Evolutionary conservation across 2,329 filamentous ascomycete genomes (phyloP).

Genomic region (Metarhizium humberi): DNA sequence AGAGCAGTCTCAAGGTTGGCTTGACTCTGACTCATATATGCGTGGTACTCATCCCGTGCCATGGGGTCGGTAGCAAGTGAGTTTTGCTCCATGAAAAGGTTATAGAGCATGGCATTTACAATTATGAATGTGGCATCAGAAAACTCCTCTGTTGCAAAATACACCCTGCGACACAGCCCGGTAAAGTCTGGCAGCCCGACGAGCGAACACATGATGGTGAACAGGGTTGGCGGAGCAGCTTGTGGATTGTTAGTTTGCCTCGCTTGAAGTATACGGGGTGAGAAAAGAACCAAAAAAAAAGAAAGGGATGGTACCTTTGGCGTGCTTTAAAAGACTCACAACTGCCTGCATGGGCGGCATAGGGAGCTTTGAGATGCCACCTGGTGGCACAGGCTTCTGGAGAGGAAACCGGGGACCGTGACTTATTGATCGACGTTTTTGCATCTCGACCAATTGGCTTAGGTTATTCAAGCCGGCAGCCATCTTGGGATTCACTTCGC

Average conservation of each 20-base stretch:
- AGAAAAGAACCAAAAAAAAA: background rate
- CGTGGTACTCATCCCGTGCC: slow-evolving; percentile 25
- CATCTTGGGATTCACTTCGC: slow-evolving; percentile 39
- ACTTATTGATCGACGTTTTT: slow-evolving; percentile 30
- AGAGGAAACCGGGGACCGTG: slow-evolving; percentile 36
- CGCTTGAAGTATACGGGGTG: background rate
- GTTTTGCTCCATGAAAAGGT: slow-evolving; percentile 38
- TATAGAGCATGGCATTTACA: slow-evolving; percentile 39
- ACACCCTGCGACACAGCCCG: slow-evolving; percentile 38
- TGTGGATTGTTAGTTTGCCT: slow-evolving; percentile 3
- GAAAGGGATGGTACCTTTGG: slow-evolving; percentile 27
- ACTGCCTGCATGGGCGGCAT: slow-evolving; percentile 45
- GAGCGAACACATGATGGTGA: slow-evolving; percentile 40
- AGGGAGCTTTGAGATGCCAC: slow-evolving; percentile 39
- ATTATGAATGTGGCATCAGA: slow-evolving; percentile 41
- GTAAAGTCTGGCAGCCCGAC: slow-evolving; percentile 40
- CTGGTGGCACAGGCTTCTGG: slow-evolving; percentile 34
- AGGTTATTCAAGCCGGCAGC: slow-evolving; percentile 41
- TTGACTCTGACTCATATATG: slow-evolving; percentile 31
- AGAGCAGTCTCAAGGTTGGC: slow-evolving; percentile 41
- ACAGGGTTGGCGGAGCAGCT: slow-evolving; percentile 38
- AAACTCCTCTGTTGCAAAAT: slow-evolving; percentile 42
- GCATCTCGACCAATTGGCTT: slow-evolving; percentile 42
- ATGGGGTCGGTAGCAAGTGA: slow-evolving; percentile 23
- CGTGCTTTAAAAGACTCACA: slow-evolving; percentile 36